Percentiles rank a stretch among this genome's conserved stretches.
phyloP scores from a whole-genome alignment of 2,329 filamentous ascomycete genomes.

The Aspergillus carbonarius region DNA sequence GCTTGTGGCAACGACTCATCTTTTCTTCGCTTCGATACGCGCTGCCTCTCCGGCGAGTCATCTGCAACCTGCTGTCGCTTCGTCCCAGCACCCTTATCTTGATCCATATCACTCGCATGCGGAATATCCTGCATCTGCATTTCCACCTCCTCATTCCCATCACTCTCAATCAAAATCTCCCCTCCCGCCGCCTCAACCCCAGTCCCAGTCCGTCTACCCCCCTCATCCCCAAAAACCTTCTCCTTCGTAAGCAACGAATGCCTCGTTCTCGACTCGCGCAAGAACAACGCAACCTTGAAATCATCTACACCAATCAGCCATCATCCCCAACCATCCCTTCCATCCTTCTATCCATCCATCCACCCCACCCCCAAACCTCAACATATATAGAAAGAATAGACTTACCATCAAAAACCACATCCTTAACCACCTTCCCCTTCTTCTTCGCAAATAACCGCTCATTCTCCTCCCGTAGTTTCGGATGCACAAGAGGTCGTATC shows the following conservation, averaged over 20 bases:
- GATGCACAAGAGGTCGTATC: slow-evolving; percentile 80
- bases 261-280: slow-evolving; percentile 79
- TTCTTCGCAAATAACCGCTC: slow-evolving; percentile 62
- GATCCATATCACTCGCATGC: slow-evolving; percentile 30
- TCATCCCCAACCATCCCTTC: background rate
- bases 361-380: no score
- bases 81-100: slow-evolving; percentile 18
- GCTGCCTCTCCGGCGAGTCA: slow-evolving; percentile 12
- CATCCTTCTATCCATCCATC: no score
- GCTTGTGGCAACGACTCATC: slow-evolving; percentile 38
- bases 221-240: slow-evolving; percentile 67
- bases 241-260: slow-evolving; percentile 85
- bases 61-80: slow-evolving; percentile 18
- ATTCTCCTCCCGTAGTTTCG: slow-evolving; percentile 86
- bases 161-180: slow-evolving; percentile 58
- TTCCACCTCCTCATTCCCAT: slow-evolving; percentile 51
- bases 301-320: slow-evolving; percentile 62
- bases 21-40: slow-evolving; percentile 33
- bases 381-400: background rate
- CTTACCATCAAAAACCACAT: slow-evolving; percentile 76
- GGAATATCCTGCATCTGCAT: slow-evolving; percentile 59
- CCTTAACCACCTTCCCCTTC: slow-evolving; percentile 80
- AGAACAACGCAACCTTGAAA: slow-evolving; percentile 91
- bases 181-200: slow-evolving; percentile 27
- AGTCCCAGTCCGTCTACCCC: background rate